Evolutionary conservation across 495 filamentous ascomycete species (phyloP), one percentile per base, ranked within the genome.

Genomic region (Trichoderma asperelloides): DNA sequence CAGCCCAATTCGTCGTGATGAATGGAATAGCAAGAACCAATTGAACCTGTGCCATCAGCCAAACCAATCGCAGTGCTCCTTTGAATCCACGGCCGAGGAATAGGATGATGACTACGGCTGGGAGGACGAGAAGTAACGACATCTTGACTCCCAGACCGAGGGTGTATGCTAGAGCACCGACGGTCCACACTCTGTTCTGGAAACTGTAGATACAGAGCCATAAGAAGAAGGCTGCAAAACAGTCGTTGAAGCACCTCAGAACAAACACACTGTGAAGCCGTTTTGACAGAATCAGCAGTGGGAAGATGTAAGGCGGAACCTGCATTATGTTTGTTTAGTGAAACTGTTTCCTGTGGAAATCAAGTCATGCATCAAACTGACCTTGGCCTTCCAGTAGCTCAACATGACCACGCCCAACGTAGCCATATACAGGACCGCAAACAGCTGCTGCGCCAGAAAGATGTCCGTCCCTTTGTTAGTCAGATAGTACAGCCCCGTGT

Each of bases 201-300:
- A 90, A 90, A 47, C 85, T 76, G 73, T 88, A 91, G 49, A 97
- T 89, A 28, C 91, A 87, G 37, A 88, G 71, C 83, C 90, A 97
- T 72, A 98, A 85, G 65, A 89, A 88, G 66, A 93, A 80, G 30
- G 90, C 82, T 9, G 93, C 91, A 70, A 96, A 89, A 67, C 91
- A 88, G 81, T 98, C 95, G 78, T 98, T 98, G 83, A 98, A 98
- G 70, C 93, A 86, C 21, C 95, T 88, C 66, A 98, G 83, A 67
- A 98, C 76, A 74, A 92, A 98, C 60, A 98, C 88, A 76, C 91
- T 96, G 75, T 98, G 95, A 33, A 98, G 80, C 8, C 95, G 85
- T 74, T 97, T 98, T 65, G 93, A 96, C 47, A 97, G 81, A 43
- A 95, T 82, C 39, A 98, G 86, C 27, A 98, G 82, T 2, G 91